Conservation (phyloP, 129 eudicot genomes). For the Helianthus tuberosus region DNA sequence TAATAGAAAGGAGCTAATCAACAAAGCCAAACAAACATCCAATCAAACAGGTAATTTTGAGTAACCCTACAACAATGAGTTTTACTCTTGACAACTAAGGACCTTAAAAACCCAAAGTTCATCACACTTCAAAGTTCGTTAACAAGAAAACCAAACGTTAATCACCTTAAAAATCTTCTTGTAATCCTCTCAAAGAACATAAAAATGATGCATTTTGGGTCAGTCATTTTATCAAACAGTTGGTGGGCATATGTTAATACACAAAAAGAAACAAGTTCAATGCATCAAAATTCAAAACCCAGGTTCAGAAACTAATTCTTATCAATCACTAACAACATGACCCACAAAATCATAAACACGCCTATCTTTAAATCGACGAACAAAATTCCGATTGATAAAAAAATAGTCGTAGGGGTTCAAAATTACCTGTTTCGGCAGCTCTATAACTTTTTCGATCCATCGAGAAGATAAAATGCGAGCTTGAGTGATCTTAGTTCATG, state of each 20-base stretch:
- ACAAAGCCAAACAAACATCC: not conserved
- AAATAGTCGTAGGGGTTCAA: not conserved
- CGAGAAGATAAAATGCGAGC: not conserved
- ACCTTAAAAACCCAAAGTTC: not conserved
- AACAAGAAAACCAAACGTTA: not conserved
- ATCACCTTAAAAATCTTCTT: not conserved
- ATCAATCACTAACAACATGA: not conserved
- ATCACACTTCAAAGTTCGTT: not conserved
- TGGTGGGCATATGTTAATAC: slow-evolving; percentile 2
- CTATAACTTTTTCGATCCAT: slow-evolving; percentile 45
- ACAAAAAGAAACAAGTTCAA: not conserved
- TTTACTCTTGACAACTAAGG: slow-evolving; percentile 10
- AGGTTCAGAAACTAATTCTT: not conserved
- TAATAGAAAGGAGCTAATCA: not conserved
- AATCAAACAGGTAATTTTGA: not conserved
- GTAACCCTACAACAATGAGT: slow-evolving; percentile 4
- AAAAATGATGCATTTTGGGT: slow-evolving; percentile 2
- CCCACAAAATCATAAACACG: not conserved
- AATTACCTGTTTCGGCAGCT: slow-evolving; percentile 35
- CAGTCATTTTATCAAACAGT: slow-evolving; percentile 37
- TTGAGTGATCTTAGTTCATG: slow-evolving; percentile 19
- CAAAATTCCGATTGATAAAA: not conserved
- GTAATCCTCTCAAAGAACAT: slow-evolving; percentile 3
- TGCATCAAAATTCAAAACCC: not conserved
- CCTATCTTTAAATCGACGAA: not conserved